Base-by-base conservation (phyloP, 2,329 filamentous ascomycete genomes). In the Corinectria fuckeliana region DNA sequence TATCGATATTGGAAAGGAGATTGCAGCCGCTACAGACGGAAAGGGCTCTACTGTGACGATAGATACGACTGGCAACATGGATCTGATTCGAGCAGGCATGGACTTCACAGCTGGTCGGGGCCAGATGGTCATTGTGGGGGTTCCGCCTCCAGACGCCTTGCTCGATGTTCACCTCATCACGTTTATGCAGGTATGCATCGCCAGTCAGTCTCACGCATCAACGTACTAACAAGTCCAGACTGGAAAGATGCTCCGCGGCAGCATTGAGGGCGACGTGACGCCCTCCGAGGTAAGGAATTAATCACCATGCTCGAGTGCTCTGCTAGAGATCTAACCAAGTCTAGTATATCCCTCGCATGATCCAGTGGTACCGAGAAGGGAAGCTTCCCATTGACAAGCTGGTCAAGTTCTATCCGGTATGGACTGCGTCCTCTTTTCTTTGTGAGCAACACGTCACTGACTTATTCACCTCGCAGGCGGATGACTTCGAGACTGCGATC, bases 101-200 rank as follows among this genome's bases (percentile, higher is more conserved):
- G 42, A 47, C 5, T 28, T 47, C 14, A 47, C 42, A 18, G 55
- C 38, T 1, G 50, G 54, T 9, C 36, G 45, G 21, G 59, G 59
- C 10, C 54, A 61, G 20, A 55, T 61, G 55, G 50, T 61, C 13
- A 39, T 58, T 8, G 36, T 61, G n/a, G 59, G 59, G 3, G 55
- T 58, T 34, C 50, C 55, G 3, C 48, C 55, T 3, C 49, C 39
- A 16, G 55, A 61, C 9, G 55, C 59, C 3, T n/a, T 39, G 2
- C n/a, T 61, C 6, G 34, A 54, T 32, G 42, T 61, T 16, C 34
- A 45, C 0, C 21, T 61, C 11, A 50, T 56, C 32, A 47, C 36
- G 8, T 50, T 50, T 10, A 50, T 56, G 47, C 32, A 42, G 36
- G 53, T 50, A 36, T 5, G 53, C 28, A 26, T 18, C 10, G 16